These are phyloP conservation scores for Coemansia pectinata DNA, from an alignment of 192 early-diverging fungal species.

Conservation along the genomic window DNA sequence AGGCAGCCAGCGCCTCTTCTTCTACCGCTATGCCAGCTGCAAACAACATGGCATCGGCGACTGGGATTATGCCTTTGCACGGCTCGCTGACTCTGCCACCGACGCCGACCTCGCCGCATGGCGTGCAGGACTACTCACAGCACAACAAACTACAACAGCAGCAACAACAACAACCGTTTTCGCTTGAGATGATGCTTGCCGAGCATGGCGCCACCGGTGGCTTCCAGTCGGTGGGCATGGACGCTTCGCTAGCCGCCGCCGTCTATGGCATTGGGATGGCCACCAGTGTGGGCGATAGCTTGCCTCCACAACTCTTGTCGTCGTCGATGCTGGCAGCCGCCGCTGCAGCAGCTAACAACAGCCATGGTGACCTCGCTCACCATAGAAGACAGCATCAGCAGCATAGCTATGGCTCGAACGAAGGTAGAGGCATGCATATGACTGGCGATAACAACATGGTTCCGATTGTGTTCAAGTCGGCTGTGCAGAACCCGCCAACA, in stretches of 20 bases:
- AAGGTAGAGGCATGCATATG: neutral
- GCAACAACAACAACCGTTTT: slow-evolving; percentile 16
- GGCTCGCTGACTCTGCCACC: slow-evolving; percentile 50
- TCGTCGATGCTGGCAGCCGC: slow-evolving; percentile 4
- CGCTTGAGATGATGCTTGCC: slow-evolving; percentile 39
- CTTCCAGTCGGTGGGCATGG: slow-evolving; percentile 23
- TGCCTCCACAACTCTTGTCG: slow-evolving; percentile 19
- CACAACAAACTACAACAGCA: slow-evolving; percentile 29
- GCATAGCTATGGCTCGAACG: neutral
- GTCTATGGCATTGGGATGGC: slow-evolving; percentile 32
- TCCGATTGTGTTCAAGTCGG: slow-evolving; percentile 48
- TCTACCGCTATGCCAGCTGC: neutral
- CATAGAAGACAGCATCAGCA: slow-evolving; percentile 1
- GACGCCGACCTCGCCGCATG: slow-evolving; percentile 33
- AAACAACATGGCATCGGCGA: slow-evolving; percentile 1
- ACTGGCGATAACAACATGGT: slow-evolving; percentile 19
- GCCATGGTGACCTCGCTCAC: neutral
- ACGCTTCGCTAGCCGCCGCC: slow-evolving; percentile 41
- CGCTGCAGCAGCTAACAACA: neutral
- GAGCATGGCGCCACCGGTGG: slow-evolving; percentile 9
- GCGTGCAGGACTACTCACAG: slow-evolving; percentile 44
- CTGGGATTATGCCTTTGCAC: slow-evolving; percentile 31
- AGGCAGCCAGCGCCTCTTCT: slow-evolving; percentile 4
- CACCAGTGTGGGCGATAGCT: slow-evolving; percentile 17
- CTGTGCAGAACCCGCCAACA: slow-evolving; percentile 45